Conservation (phyloP, 345 rosid genomes). For the Cardamine chenopodiifolia region DNA sequence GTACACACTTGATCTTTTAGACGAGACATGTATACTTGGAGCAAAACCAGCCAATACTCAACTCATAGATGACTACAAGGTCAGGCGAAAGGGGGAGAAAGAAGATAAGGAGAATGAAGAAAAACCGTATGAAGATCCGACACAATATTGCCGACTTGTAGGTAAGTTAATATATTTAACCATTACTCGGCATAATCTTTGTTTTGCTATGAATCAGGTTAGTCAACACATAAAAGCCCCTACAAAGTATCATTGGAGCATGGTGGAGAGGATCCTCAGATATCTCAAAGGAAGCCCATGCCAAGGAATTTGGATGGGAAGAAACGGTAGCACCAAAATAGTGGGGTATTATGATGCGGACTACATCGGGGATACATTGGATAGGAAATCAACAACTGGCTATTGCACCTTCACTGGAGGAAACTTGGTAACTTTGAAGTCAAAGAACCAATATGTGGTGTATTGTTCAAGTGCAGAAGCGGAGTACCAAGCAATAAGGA, state of each 20-base stretch:
- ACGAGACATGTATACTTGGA: too few relatives aligned
- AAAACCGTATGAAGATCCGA: too few relatives aligned
- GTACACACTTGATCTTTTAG: too few relatives aligned
- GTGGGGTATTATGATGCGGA: not conserved
- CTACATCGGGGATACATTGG: not conserved
- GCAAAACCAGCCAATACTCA: not conserved
- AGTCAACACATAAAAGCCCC: not conserved
- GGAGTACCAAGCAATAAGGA: too few relatives aligned
- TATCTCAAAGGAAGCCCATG: not conserved
- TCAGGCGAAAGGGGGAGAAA: not conserved
- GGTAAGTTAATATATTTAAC: not conserved
- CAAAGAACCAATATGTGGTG: too few relatives aligned
- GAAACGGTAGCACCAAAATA: not conserved
- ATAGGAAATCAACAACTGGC: not conserved
- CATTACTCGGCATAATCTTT: not conserved
- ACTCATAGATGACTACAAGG: not conserved
- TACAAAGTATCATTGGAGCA: not conserved
- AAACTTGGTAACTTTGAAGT: too few relatives aligned
- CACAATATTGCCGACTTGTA: not conserved
- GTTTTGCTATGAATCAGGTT: not conserved
- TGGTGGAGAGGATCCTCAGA: not conserved
- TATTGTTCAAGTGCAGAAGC: too few relatives aligned
- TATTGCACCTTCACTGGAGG: not conserved
- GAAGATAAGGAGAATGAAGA: not conserved
- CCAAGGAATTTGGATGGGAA: not conserved